A percentile compares a stretch with the other conserved stretches of the same genome.
Evolutionary conservation across 495 filamentous ascomycete species (phyloP).

Genomic region (Annulohypoxylon moriforme): DNA sequence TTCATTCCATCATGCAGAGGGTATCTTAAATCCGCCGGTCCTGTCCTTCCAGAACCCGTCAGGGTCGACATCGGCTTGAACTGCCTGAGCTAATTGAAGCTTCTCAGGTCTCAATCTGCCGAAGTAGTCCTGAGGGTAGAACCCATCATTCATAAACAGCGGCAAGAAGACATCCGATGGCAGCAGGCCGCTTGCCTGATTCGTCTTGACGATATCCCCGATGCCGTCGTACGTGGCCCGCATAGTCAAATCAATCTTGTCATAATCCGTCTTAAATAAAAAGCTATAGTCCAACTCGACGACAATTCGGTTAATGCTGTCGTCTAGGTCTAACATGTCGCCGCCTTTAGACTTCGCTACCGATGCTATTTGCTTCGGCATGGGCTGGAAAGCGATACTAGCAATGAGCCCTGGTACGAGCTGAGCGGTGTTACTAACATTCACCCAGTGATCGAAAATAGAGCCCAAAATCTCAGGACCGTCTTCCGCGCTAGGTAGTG

Average conservation of each 20-base stretch:
- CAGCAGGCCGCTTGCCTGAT: conserved; percentile 47
- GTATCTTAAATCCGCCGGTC: conserved; percentile 64
- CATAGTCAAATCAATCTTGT: conserved; percentile 62
- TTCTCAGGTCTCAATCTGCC: conserved; percentile 62
- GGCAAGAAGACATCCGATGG: conserved; percentile 65
- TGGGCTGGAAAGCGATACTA: conserved; percentile 67
- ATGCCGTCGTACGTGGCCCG: conserved; percentile 57
- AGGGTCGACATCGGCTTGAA: conserved; percentile 65
- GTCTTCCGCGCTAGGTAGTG: conserved; percentile 55
- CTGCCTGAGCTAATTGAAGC: conserved; percentile 53
- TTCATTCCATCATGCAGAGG: neutral
- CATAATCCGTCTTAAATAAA: conserved; percentile 54
- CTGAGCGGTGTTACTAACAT: conserved; percentile 54
- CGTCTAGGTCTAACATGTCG: conserved; percentile 65
- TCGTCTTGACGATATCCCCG: conserved; percentile 52
- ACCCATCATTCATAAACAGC: conserved; percentile 71
- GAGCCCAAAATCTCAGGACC: conserved; percentile 56
- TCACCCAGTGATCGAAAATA: conserved; percentile 65
- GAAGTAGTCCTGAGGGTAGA: conserved; percentile 69
- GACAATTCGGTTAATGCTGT: conserved; percentile 64
- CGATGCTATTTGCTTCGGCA: conserved; percentile 61
- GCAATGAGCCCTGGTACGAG: conserved; percentile 61
- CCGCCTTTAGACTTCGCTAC: conserved; percentile 61
- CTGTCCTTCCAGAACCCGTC: conserved; percentile 66
- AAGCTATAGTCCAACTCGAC: conserved; percentile 69